Evolutionary conservation across 2,329 filamentous ascomycete genomes (phyloP), one percentile per base, ranked within the genome.

Genomic region (Xylaria sp.): DNA sequence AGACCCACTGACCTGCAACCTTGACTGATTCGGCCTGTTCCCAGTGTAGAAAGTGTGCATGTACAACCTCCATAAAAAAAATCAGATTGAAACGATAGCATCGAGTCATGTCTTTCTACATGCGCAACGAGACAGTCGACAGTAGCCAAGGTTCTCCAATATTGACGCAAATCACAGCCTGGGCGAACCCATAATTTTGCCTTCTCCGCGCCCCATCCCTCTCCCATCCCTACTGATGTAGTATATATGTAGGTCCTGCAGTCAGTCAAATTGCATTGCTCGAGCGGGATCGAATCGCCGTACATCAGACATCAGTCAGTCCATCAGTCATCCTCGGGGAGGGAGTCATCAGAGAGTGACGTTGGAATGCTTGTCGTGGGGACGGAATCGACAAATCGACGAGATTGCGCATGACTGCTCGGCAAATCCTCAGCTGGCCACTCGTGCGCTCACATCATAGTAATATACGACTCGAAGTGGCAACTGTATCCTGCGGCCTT

Each of bases 341-440:
- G 16, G 16, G 25, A 44, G 37, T 57, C 21, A 25, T 40, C 25
- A 35, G 32, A 35, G 25, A 54, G 10, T 44, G 44, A 54, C 37
- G 35, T 47, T 12, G 27, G 47, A 44, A 32, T 13, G 8, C 32
- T 47, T 40, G 37, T 51, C 48, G 48, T 37, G 40, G 25, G 32
- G 4, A 44, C 18, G 16, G 40, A 51, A 18, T 13, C 48, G 51
- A 54, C 27, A 54, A 54, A 35, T 64, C 61, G 60, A 65, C 55
- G 23, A 4, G 42, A 50, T 60, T 50, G 27, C 35, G 50, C 57
- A 65, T 64, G 32, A 63, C 51, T 29, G 13, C 37, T 48, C 35
- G 53, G 18, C 32, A n/a, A n/a, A 60, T 61, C 60, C 25, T 64
- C 61, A 65, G 66, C 66, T 68, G 57, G 48, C 57, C 55, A 50